These are phyloP conservation scores for Dichomitus squalens DNA, from an alignment of 1,284 basidiomycete genomes.

Conservation along the genomic window DNA sequence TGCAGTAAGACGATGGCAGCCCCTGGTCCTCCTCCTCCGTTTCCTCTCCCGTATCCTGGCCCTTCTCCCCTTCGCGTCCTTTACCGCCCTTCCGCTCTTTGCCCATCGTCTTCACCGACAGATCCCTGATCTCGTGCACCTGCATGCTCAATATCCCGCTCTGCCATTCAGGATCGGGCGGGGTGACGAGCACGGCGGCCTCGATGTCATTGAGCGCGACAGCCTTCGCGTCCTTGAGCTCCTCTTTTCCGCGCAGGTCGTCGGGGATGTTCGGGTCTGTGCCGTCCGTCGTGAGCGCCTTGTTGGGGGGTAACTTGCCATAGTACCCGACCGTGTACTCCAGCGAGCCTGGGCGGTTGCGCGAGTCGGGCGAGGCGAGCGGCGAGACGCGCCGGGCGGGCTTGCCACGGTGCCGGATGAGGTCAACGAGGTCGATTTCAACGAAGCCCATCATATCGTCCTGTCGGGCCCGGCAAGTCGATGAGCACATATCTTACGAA, in stretches of 20 bases:
- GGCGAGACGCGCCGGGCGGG: conserved; percentile 32
- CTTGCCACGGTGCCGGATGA: conserved; percentile 34
- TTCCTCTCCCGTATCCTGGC: conserved; percentile 56
- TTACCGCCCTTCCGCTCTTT: conserved; percentile 47
- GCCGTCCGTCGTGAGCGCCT: conserved; percentile 44
- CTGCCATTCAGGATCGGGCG: conserved; percentile 61
- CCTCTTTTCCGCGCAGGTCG: conserved; percentile 34
- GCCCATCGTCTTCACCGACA: conserved; percentile 30
- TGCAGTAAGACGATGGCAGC: conserved; percentile 58
- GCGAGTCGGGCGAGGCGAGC: conserved; percentile 32
- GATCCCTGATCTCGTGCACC: conserved; percentile 50
- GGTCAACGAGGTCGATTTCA: conserved; percentile 35
- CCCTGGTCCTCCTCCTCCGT: conserved; percentile 52
- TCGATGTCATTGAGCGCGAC: conserved; percentile 38
- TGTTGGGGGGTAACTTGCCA: conserved; percentile 56
- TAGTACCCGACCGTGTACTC: conserved; percentile 65
- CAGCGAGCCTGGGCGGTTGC: conserved; percentile 31
- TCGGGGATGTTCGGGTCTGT: conserved; percentile 37
- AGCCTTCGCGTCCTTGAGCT: conserved; percentile 35
- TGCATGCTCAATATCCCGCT: conserved; percentile 61
- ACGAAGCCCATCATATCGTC: conserved; percentile 40
- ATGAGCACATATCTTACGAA: background rate
- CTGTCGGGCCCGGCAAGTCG: conserved; percentile 26
- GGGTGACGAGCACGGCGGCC: conserved; percentile 56
- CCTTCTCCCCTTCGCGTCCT: conserved; percentile 57